Evolutionary conservation across 1,139 yeast genomes (phyloP), one percentile per base, ranked within the genome.

Genomic region (Blastobotrys persicus): DNA sequence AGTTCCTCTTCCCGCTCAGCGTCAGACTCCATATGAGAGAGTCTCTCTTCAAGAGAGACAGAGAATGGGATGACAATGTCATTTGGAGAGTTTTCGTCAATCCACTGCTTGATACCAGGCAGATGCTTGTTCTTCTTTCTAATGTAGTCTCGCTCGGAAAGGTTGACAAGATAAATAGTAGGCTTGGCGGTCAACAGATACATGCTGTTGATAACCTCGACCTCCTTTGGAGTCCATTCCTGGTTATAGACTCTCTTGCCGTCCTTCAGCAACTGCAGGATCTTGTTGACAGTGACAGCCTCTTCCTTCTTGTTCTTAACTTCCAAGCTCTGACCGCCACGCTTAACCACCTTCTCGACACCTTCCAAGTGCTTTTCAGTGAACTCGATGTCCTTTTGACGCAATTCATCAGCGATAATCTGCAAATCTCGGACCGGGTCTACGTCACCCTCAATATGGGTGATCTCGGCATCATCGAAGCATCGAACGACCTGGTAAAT

Each of bases 401-500:
- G 81, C 71, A 89, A 81, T 73, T 89, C 98, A 56, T 85, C 86
- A 59, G 79, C 77, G 64, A 89, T 87, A 64, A 89, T 88, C 57
- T 88, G 94, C 72, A 89, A 80, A 73, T 89, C 98, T 65, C 94
- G 85, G 51, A 79, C 83, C 56, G 97, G 96, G 70, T 89, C 84
- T 52, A 89, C 96, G 64, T 87, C 94, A 70, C 94, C 96, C 32
- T 88, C 95, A 61, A 89, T 85, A 71, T 89, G 97, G 60, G 88
- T 88, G 64, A 89, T 88, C 61, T 89, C 97, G 40, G 95, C 87
- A 67, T 88, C 96, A 64, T 89, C 96, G 64, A 89, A 89, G 71
- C 92, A 85, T 74, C 98, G 83, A 48, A 89, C 96, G 59, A 89
- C 95, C 74, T 89, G 98, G 76, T 85, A 89, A 63, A 91, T 82